phyloP scores from a whole-genome alignment of 2,329 filamentous ascomycete genomes.

The Fusarium buxicola region DNA sequence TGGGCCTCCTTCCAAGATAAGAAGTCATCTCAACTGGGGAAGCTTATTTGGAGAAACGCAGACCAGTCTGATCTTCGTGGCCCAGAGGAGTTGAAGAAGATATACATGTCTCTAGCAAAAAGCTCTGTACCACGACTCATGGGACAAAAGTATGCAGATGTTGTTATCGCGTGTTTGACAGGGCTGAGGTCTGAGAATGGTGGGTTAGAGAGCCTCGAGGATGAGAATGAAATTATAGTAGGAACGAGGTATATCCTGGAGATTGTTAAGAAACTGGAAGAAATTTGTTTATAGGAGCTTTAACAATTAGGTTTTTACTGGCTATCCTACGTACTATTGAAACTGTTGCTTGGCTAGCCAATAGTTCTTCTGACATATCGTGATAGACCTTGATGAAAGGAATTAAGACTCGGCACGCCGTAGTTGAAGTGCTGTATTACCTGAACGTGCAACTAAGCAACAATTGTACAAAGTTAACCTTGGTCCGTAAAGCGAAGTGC shows the following conservation, averaged over 20 bases:
- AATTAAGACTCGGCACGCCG: no score
- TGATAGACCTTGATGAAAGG: no score
- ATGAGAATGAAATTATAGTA: neutral
- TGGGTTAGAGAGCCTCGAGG: neutral
- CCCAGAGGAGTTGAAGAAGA: neutral
- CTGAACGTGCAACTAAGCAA: no score
- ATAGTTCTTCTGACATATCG: no score
- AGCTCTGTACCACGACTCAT: neutral
- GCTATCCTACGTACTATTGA: no score
- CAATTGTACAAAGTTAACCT: no score
- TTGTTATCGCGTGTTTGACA: neutral
- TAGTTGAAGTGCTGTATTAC: no score
- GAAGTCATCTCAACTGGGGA: neutral
- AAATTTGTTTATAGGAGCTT: no score
- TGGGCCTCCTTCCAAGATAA: slow-evolving; percentile 1
- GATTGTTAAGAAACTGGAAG: neutral
- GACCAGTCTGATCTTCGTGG: neutral
- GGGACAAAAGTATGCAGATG: slow-evolving; percentile 1
- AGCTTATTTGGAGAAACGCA: neutral
- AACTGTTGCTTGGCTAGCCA: no score
- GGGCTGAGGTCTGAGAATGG: neutral
- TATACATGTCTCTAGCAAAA: neutral
- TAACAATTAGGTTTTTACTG: no score
- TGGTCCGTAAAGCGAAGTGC: no score
- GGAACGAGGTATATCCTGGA: neutral